Base-by-base conservation (phyloP, 2,329 filamentous ascomycete genomes). In the Cercospora sojina region DNA sequence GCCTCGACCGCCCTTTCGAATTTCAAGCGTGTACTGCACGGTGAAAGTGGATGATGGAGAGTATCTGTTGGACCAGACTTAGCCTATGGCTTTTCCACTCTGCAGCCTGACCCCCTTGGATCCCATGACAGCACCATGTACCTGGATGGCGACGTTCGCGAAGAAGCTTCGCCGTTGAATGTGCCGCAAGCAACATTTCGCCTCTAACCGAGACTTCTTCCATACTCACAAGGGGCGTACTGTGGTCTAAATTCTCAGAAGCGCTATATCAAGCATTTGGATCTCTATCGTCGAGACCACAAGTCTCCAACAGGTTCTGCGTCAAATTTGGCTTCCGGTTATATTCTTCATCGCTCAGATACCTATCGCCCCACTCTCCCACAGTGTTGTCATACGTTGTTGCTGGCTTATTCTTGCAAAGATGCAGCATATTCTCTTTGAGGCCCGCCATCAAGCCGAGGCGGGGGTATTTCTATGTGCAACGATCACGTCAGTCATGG, bases 351-450 rank as follows among this genome's bases (percentile, higher is more conserved):
- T 56, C 41, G 9, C 57, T 51, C 25, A 79, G 67, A 69, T 76
- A 80, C 49, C 75, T 73, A 35, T 79, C 77, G 5, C 79, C 78
- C 72, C 72, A 78, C 12, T 73, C 72, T 0, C 74, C 73, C 1
- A 78, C 76, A 16, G 76, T 76, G 64, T 77, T 79, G 61, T 76
- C 73, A 65, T 76, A 75, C 2, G 77, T 82, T 1, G 79, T 78
- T 25, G 72, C 69, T 1, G 81, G 79, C 73, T 83, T 83, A 6
- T 71, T 76, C 67, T 63, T 69, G 66, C 80, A 82, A 13, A 83
- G 74, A 69, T 78, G 77, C 60, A 79, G 74, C 68, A 82, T 74
- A 13, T 79, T 77, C 25, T 78, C 73, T 58, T 78, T 80, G 29
- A 81, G 53, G 1, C 72, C 74, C 1, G 74, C 72, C 61, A 73